Base-by-base conservation (phyloP, 208 protist species). In the Spongospora subterranea region DNA sequence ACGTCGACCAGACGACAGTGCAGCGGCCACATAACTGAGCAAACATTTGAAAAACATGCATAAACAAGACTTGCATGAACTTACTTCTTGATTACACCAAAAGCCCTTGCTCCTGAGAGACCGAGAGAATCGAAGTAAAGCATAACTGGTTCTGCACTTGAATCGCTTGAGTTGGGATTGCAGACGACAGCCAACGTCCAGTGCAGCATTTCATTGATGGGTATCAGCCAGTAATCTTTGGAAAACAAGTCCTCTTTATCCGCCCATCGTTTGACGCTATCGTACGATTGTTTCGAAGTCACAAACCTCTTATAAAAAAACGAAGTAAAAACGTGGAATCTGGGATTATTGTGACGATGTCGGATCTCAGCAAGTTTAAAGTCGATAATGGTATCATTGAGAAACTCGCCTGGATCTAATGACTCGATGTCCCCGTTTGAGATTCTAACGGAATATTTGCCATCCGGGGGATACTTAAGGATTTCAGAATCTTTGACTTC, bases 311-410 rank as follows among this genome's bases (percentile, higher is more conserved):
- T 82, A 43, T 82, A 82, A 35, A 82, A 82, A n/a, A 82, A 82
- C n/a, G 71, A 82, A 82, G 17, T 82, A n/a, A 82, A 82, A 6
- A 82, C 40, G n/a, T 82, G 71, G 35, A 39, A 35, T 13, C 13
- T 35, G n/a, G 35, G 40, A 6, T 29, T 60, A 6, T 29, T 29
- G 24, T 60, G 13, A 45, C 35, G 71, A 6, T 39, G 35, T 39
- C 71, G 71, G n/a, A 82, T 6, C 6, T 43, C 17, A 20, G n/a
- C 40, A 6, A 82, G n/a, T 82, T 82, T 43, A 35, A 82, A 82
- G n/a, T 82, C 71, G 71, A 82, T 82, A n/a, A 82, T 35, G 71
- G 71, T 82, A 43, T 82, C 71, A 43, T 82, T 82, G 71, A 82
- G 71, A 43, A 82, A 82, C n/a, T 82, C 71, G 71, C n/a, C 11